Conservation (phyloP, 2,329 filamentous ascomycete species). For the Hypoxylon sp. region DNA sequence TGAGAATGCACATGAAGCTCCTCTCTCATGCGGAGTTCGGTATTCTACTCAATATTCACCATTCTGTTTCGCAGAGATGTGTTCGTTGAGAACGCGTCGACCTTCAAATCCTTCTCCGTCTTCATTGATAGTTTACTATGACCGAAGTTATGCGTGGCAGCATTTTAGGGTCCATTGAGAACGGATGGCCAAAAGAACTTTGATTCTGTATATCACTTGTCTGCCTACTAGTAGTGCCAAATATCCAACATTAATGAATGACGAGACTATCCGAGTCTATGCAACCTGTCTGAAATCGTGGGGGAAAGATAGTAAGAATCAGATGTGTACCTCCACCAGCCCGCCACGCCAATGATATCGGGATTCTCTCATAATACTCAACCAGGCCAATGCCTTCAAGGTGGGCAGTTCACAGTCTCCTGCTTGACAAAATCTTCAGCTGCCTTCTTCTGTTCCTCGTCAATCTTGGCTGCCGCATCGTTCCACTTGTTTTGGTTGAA, state of each 20-base stretch:
- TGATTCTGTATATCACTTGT: background rate
- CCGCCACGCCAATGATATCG: background rate
- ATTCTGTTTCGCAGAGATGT: too few relatives aligned
- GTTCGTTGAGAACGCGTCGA: too few relatives aligned
- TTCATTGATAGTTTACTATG: too few relatives aligned
- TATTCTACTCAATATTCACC: too few relatives aligned
- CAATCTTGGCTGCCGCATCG: background rate
- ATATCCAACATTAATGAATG: background rate
- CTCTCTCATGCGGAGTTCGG: too few relatives aligned
- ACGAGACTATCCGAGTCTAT: background rate
- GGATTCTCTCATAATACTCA: background rate
- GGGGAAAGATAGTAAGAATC: background rate
- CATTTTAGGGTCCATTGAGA: too few relatives aligned
- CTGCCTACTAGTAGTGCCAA: background rate
- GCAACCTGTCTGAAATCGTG: background rate
- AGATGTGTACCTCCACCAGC: background rate
- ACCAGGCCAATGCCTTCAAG: background rate
- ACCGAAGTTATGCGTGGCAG: too few relatives aligned
- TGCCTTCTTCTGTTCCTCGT: background rate
- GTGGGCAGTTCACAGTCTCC: background rate
- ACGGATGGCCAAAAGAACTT: too few relatives aligned
- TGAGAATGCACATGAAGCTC: too few relatives aligned
- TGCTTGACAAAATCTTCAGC: background rate
- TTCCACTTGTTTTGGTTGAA: background rate
- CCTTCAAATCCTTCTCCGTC: too few relatives aligned